Conservation (phyloP, 306 rosid genomes). For the Hippophae tibetana region DNA sequence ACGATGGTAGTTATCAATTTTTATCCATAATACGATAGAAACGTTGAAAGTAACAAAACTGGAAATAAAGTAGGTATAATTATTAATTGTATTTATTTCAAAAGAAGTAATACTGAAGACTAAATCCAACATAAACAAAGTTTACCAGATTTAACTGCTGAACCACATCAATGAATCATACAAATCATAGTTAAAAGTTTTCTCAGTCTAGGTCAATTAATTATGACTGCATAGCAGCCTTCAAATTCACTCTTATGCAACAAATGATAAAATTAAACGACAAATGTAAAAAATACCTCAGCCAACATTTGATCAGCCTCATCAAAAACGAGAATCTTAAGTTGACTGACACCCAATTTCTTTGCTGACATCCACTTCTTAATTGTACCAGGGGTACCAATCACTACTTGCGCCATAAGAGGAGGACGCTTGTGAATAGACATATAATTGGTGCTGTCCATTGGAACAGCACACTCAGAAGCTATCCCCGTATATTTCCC, state of each 20-base stretch:
- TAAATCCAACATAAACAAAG: too few species aligned
- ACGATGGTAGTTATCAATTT: too few species aligned
- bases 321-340: slow-evolving; percentile 80
- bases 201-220: too few species aligned
- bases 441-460: slow-evolving; percentile 34
- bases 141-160: too few species aligned
- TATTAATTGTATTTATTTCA: too few species aligned
- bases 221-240: too few species aligned
- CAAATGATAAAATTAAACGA: not conserved
- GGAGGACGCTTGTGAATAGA: slow-evolving; percentile 39
- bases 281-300: slow-evolving; percentile 28
- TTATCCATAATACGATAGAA: not conserved
- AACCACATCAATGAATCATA: too few species aligned
- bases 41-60: not conserved
- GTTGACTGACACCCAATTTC: slow-evolving; percentile 36
- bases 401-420: slow-evolving; percentile 57
- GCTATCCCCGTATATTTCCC: slow-evolving; percentile 64
- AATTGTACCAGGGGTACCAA: slow-evolving; percentile 92
- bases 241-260: too few species aligned
- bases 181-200: too few species aligned
- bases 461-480: slow-evolving; percentile 68
- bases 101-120: too few species aligned
- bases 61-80: too few species aligned
- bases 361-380: slow-evolving; percentile 50
- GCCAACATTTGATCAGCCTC: slow-evolving; percentile 95